Evolutionary conservation across 768 basidiomycete genomes (phyloP).

Genomic region (Exsudoporus frostii): DNA sequence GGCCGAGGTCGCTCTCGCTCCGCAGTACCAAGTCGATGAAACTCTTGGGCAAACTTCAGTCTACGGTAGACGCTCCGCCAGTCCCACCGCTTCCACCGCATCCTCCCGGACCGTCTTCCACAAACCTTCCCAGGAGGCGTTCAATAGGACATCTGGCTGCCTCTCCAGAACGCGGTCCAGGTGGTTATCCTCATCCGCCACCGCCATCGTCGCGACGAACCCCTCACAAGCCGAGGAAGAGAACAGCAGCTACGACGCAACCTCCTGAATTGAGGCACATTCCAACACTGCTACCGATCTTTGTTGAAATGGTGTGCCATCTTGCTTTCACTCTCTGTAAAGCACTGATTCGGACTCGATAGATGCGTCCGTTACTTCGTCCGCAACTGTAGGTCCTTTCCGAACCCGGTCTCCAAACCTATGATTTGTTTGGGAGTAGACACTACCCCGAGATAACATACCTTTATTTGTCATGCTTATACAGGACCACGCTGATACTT

Average conservation of each 20-base stretch:
- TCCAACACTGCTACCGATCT: constrained; percentile 81
- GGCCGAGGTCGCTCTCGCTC: constrained; percentile 43
- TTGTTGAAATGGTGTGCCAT: constrained; percentile 80
- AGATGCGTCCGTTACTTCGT: constrained; percentile 37
- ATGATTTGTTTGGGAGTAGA: background rate
- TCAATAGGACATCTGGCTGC: constrained; percentile 13
- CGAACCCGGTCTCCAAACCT: background rate
- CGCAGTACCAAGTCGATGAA: constrained; percentile 47
- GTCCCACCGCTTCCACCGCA: constrained; percentile 43
- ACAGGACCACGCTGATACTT: background rate
- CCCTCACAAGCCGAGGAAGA: constrained; percentile 42
- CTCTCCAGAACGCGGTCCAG: background rate
- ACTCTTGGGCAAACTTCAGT: constrained; percentile 14
- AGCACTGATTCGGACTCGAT: constrained; percentile 4
- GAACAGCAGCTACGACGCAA: constrained; percentile 43
- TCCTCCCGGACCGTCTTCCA: constrained; percentile 17
- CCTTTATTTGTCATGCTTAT: background rate
- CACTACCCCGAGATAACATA: background rate
- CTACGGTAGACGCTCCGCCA: constrained; percentile 38
- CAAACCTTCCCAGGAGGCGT: constrained; percentile 13
- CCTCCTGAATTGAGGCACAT: constrained; percentile 78
- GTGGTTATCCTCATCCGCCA: background rate
- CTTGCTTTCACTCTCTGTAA: background rate
- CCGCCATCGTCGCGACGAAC: constrained; percentile 8
- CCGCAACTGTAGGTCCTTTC: constrained; percentile 8